phyloP scores from a whole-genome alignment of 2,329 filamentous ascomycete genomes.

The Penicillium corylophilum region DNA sequence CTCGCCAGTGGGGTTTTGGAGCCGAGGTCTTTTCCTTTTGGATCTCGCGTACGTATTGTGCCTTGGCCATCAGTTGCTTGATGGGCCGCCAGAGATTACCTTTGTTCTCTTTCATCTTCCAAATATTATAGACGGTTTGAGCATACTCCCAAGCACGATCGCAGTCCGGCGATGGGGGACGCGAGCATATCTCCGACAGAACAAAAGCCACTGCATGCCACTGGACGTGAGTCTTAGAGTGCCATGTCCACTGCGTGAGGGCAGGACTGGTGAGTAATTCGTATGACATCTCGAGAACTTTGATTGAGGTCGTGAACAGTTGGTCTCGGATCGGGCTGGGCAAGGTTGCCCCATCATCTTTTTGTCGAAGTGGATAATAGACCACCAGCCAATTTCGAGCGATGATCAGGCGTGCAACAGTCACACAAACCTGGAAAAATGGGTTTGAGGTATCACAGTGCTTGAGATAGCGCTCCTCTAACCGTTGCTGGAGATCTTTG shows the following conservation, averaged over 20 bases:
- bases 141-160: conserved; percentile 60
- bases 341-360: not conserved
- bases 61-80: conserved; percentile 7
- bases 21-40: not conserved
- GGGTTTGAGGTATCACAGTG: conserved; percentile 15
- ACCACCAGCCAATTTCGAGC: conserved; percentile 19
- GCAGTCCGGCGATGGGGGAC: conserved; percentile 52
- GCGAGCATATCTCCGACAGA: conserved; percentile 59
- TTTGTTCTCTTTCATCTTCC: conserved; percentile 10
- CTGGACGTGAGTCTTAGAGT: conserved; percentile 61
- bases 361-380: conserved; percentile 9
- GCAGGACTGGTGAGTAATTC: conserved; percentile 61
- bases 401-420: conserved; percentile 16
- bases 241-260: conserved; percentile 59
- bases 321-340: conserved; percentile 4
- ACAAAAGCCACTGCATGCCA: conserved; percentile 64
- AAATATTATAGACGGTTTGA: conserved; percentile 37
- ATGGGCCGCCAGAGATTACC: conserved; percentile 6
- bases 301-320: conserved; percentile 66
- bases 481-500: conserved; percentile 9
- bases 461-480: conserved; percentile 17
- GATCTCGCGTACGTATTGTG: conserved; percentile 2
- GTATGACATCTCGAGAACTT: conserved; percentile 68
- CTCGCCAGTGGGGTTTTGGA: not conserved
- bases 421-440: conserved; percentile 8